A percentile compares a stretch with the other conserved stretches of the same genome.
Conservation (phyloP, 148 eudicot genomes). For the Silene latifolia region DNA sequence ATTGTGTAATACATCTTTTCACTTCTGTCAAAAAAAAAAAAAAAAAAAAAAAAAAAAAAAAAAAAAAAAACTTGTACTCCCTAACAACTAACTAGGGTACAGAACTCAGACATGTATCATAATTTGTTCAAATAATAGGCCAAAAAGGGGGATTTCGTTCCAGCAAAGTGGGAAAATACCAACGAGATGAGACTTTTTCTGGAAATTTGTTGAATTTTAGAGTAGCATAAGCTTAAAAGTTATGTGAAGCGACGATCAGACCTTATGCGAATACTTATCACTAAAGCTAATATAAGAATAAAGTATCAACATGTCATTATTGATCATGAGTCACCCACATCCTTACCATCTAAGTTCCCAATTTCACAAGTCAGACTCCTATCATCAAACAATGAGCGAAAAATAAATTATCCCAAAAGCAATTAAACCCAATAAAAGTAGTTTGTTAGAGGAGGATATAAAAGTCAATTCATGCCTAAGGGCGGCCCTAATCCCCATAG, state of each 20-base stretch:
- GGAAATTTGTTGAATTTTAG: neutral
- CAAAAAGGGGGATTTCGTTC: neutral
- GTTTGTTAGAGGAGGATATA: conserved; percentile 19
- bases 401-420: conserved; percentile 16
- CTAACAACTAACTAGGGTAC: no score
- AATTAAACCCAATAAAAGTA: conserved; percentile 18
- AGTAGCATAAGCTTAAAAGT: neutral
- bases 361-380: conserved; percentile 16
- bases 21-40: no score
- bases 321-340: conserved; percentile 17
- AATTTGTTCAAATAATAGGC: neutral
- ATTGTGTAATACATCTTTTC: no score
- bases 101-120: neutral
- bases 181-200: neutral
- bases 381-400: conserved; percentile 14
- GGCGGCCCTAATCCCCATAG: neutral
- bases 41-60: no score
- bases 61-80: no score
- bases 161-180: conserved; percentile 14
- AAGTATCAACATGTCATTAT: neutral
- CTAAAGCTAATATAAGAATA: neutral
- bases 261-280: neutral
- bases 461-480: neutral
- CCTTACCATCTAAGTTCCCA: conserved; percentile 17
- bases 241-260: neutral